A percentile compares a stretch with the other conserved stretches of the same genome.
Conservation (phyloP, 176 grass and related monocot species). For the Rhynchospora breviuscula region DNA sequence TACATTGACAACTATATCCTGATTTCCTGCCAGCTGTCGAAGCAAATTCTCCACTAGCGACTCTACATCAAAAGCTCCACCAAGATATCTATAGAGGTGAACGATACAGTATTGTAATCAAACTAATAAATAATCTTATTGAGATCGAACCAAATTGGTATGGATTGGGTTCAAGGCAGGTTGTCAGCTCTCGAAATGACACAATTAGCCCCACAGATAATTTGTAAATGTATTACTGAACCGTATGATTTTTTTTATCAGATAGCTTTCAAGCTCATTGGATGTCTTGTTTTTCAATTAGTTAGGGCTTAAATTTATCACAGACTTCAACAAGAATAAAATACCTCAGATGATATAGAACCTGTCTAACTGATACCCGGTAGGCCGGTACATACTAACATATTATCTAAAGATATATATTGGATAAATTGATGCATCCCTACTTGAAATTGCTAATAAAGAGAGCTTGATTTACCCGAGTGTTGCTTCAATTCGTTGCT, state of each 20-base stretch:
- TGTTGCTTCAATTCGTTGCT: constrained; percentile 77
- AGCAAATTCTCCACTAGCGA: constrained; percentile 90
- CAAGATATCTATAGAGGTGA: constrained; percentile 59
- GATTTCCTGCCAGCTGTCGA: constrained; percentile 81
- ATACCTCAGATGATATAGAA: neutral
- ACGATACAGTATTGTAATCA: neutral
- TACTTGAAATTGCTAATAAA: neutral
- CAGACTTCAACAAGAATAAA: neutral
- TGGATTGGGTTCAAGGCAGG: neutral
- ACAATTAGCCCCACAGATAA: neutral
- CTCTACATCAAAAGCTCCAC: constrained; percentile 94
- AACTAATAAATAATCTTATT: neutral
- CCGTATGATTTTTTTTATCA: neutral
- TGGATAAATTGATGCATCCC: neutral
- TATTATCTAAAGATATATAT: neutral
- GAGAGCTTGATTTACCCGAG: constrained; percentile 53
- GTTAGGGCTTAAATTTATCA: neutral
- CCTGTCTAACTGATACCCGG: neutral
- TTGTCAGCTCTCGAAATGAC: neutral
- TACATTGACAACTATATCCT: constrained; percentile 90
- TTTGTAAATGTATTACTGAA: neutral
- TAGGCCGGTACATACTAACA: neutral
- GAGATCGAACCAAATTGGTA: neutral
- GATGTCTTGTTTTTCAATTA: neutral
- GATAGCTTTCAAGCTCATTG: neutral